phyloP scores from a whole-genome alignment of 352 stramenopile genomes.

The Globisporangium rhizosaccharum region DNA sequence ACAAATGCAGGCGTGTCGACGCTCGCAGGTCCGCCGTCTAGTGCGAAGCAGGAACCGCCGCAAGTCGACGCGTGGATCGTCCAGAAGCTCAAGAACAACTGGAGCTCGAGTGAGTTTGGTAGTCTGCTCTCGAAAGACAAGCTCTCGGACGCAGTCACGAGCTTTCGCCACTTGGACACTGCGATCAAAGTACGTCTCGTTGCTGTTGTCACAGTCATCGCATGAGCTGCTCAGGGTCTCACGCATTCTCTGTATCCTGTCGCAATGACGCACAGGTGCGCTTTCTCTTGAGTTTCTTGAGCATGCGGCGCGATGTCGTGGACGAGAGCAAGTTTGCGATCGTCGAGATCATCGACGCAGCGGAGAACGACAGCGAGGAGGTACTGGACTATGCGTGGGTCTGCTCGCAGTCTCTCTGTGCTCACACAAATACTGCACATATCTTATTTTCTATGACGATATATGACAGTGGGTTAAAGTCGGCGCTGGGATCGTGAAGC shows the following conservation, averaged over 20 bases:
- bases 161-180: conserved; percentile 57
- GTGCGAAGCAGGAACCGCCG: conserved; percentile 12
- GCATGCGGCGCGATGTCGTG: conserved; percentile 46
- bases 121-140: conserved; percentile 51
- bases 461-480: conserved; percentile 52
- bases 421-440: background rate
- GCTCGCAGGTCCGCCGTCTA: background rate
- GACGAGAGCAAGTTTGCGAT: conserved; percentile 43
- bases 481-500: conserved; percentile 52
- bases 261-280: conserved; percentile 25
- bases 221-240: too few species aligned
- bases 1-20: background rate
- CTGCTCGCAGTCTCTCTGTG: background rate
- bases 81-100: conserved; percentile 72
- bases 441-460: background rate
- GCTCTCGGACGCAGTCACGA: conserved; percentile 46
- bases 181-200: conserved; percentile 46
- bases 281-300: conserved; percentile 62
- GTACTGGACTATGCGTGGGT: conserved; percentile 4
- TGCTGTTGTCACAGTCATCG: background rate
- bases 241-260: background rate
- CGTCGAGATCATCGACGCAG: conserved; percentile 42
- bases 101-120: conserved; percentile 68
- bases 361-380: conserved; percentile 60
- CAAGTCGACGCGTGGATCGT: conserved; percentile 62